phyloP scores from a whole-genome alignment of 495 filamentous ascomycete genomes.

The Aspergillus taichungensis region DNA sequence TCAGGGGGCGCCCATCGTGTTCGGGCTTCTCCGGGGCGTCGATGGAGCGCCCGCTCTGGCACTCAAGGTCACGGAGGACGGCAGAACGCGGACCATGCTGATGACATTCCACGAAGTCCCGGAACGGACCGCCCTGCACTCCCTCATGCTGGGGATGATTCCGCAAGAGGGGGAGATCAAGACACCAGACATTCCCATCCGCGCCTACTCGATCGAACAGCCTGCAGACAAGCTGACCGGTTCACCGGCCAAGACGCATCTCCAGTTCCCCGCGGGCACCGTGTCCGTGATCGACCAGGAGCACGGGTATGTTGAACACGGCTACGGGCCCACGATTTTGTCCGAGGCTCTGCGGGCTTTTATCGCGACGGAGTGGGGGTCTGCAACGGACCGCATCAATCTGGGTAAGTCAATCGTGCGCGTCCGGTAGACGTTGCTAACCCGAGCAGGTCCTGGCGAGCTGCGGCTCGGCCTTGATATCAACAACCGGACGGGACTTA shows the following conservation, averaged over 20 bases:
- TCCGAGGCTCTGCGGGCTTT: conserved; percentile 64
- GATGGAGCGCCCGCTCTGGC: conserved; percentile 57
- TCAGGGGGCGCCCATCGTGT: conserved; percentile 55
- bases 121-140: conserved; percentile 58
- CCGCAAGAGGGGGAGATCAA: conserved; percentile 51
- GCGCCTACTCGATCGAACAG: conserved; percentile 54
- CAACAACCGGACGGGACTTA: conserved; percentile 48
- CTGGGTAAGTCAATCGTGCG: conserved; percentile 34
- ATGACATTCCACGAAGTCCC: conserved; percentile 63
- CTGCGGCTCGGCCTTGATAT: conserved; percentile 54
- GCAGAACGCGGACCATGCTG: conserved; percentile 55
- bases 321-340: conserved; percentile 48
- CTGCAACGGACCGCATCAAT: conserved; percentile 65
- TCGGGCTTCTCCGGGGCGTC: conserved; percentile 61
- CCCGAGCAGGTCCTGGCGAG: conserved; percentile 50
- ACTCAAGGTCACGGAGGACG: conserved; percentile 60
- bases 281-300: conserved; percentile 48
- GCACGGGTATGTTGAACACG: conserved; percentile 29
- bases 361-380: conserved; percentile 56
- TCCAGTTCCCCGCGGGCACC: conserved; percentile 34
- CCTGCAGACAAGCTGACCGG: conserved; percentile 23
- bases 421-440: conserved; percentile 3
- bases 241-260: conserved; percentile 21
- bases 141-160: conserved; percentile 57
- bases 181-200: conserved; percentile 51